phyloP scores from a whole-genome alignment of 768 basidiomycete genomes.

The Pleurotus eryngii region DNA sequence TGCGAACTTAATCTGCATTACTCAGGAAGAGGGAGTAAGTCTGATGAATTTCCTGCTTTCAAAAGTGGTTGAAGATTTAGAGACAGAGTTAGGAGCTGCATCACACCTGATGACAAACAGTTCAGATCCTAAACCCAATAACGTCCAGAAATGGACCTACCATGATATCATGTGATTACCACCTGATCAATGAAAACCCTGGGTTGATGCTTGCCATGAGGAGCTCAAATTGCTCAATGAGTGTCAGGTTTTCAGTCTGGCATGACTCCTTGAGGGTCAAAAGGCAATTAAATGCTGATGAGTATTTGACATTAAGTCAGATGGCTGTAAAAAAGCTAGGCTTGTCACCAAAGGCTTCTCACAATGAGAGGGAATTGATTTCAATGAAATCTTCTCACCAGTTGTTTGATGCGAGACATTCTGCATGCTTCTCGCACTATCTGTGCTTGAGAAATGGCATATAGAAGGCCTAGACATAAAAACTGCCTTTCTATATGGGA shows the following conservation, averaged over 20 bases:
- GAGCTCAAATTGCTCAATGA: background rate
- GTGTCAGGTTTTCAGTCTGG: conserved; percentile 1
- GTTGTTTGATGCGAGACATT: too few relatives aligned
- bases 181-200: background rate
- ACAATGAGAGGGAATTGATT: conserved; percentile 15
- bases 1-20: too few relatives aligned
- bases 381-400: conserved; percentile 10
- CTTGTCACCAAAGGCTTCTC: too few relatives aligned
- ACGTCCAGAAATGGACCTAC: background rate
- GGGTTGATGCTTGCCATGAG: background rate
- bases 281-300: background rate
- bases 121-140: background rate
- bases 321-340: too few relatives aligned
- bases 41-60: too few relatives aligned
- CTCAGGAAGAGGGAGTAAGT: too few relatives aligned
- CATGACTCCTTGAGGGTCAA: conserved; percentile 8
- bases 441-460: too few relatives aligned
- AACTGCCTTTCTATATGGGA: too few relatives aligned
- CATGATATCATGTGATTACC: background rate
- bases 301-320: too few relatives aligned
- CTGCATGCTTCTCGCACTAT: too few relatives aligned
- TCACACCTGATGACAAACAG: background rate
- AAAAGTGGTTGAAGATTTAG: background rate
- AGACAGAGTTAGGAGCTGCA: background rate
- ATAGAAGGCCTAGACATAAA: too few relatives aligned